Evolutionary conservation across 2,329 filamentous ascomycete species (phyloP).

Genomic region (Ophiostoma quercus): DNA sequence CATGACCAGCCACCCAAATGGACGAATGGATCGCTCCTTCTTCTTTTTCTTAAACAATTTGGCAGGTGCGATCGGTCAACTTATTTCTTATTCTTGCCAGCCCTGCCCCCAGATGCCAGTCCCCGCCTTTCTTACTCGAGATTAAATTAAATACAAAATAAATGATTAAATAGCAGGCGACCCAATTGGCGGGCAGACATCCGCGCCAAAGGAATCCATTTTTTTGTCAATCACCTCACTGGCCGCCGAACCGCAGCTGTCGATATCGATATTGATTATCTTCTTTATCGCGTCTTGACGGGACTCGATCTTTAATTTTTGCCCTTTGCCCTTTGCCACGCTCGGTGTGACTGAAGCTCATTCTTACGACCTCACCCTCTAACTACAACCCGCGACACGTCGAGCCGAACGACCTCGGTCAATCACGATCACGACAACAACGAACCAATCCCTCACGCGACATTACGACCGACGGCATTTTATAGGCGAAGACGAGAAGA

Average conservation of each 20-base stretch:
- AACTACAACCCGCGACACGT: neutral
- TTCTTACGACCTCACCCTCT: neutral
- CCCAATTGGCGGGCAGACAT: slow-evolving; percentile 11
- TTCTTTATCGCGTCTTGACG: too few relatives aligned
- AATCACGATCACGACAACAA: neutral
- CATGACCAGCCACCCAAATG: neutral
- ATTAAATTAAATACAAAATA: neutral
- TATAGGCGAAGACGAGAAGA: neutral
- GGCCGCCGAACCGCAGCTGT: slow-evolving; percentile 1
- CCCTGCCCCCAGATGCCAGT: neutral
- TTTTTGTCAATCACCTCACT: slow-evolving; percentile 15
- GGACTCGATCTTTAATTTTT: too few relatives aligned
- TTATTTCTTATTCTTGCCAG: neutral
- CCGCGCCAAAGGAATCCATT: slow-evolving; percentile 12
- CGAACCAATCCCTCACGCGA: slow-evolving; percentile 2
- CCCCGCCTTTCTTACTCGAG: neutral
- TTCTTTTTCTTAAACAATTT: too few relatives aligned
- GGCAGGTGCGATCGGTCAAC: too few relatives aligned
- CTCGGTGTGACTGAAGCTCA: neutral
- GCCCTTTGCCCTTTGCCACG: too few relatives aligned
- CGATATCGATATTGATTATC: neutral
- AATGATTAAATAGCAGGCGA: neutral
- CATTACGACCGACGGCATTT: neutral
- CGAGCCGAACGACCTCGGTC: neutral
- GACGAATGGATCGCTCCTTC: neutral